Evolutionary conservation across 2,329 filamentous ascomycete species (phyloP).

Genomic region (Chaetomium sp.): DNA sequence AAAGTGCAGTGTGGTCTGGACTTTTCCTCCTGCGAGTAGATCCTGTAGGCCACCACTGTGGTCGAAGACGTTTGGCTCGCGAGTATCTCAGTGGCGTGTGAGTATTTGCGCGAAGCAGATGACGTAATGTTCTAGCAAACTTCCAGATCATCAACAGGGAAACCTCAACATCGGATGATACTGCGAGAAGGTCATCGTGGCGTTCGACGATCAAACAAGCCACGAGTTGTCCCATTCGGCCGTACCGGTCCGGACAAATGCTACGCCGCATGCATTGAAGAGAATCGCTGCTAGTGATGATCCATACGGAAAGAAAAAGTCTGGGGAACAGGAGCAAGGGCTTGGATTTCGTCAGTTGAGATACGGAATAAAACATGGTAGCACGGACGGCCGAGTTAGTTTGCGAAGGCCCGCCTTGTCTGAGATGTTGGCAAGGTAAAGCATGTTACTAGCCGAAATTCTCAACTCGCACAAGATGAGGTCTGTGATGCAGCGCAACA

Average conservation of each 20-base stretch:
- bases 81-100: too few species aligned
- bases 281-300: background rate
- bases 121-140: constrained; percentile 5
- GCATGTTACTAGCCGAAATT: too few species aligned
- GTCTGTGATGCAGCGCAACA: constrained; percentile 7
- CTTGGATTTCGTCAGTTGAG: background rate
- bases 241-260: constrained; percentile 15
- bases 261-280: constrained; percentile 13
- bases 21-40: too few species aligned
- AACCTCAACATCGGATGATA: constrained; percentile 2
- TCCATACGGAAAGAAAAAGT: constrained; percentile 11
- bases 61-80: too few species aligned
- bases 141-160: constrained; percentile 17
- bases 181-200: constrained; percentile 2
- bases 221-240: constrained; percentile 14
- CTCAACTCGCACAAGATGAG: constrained; percentile 8
- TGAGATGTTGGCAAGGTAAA: too few species aligned
- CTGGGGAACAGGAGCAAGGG: constrained; percentile 17
- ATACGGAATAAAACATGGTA: too few species aligned
- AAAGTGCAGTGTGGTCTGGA: too few species aligned
- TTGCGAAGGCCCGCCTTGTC: too few species aligned
- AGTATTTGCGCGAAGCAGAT: too few species aligned
- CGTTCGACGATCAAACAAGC: constrained; percentile 18
- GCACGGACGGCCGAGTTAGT: too few species aligned
- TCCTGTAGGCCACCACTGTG: too few species aligned